Base-by-base conservation (phyloP, 1,284 basidiomycete genomes). In the Calocybe gambosa region DNA sequence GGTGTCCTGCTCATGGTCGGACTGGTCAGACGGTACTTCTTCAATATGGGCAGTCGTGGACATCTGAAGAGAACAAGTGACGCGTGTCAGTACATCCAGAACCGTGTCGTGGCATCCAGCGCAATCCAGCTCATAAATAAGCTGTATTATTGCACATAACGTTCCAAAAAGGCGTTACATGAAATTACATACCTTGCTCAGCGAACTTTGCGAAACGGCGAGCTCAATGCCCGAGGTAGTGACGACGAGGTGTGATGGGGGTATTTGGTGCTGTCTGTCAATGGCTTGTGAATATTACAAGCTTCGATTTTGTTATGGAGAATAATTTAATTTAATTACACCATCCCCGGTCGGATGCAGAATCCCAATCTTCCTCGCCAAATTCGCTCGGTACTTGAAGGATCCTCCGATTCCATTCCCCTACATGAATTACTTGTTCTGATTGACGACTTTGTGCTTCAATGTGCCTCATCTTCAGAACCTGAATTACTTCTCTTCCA, bases 1-100 rank as follows among this genome's bases (percentile, higher is more conserved):
- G 21, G 21, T 23, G 7, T 76, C 73, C 58, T 81, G 75, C 50
- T 78, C 77, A 26, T 82, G 77, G 62, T 80, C 79, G 53, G 82
- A 84, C 69, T 87, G 82, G 70, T 88, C 85, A 50, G 84, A 85
- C 51, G 64, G 61, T 56, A 92, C 69, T 74, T 93, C 89, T 71
- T 93, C 89, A 62, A 91, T 86, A 57, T 79, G 80, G 51, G 87
- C 83, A 53, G 82, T 3, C 2, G n/a, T 34, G 25, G 25, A 82
- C 85, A 86, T 86, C 82, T 50, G 36, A 29, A 12, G 28, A 29
- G 9, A 29, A 29, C n/a, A 35, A 49, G 55, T 45, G 43, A 45
- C 42, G 53, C 47, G 53, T n/a, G n/a, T 62, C 43, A 57, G 56
- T 61, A 60, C 71, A 77, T 73, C 74, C 55, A 44, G 25, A 49